These are phyloP conservation scores for Saccharum officinarum DNA, from an alignment of 176 grass and related monocot genomes.

Conservation along the genomic window DNA sequence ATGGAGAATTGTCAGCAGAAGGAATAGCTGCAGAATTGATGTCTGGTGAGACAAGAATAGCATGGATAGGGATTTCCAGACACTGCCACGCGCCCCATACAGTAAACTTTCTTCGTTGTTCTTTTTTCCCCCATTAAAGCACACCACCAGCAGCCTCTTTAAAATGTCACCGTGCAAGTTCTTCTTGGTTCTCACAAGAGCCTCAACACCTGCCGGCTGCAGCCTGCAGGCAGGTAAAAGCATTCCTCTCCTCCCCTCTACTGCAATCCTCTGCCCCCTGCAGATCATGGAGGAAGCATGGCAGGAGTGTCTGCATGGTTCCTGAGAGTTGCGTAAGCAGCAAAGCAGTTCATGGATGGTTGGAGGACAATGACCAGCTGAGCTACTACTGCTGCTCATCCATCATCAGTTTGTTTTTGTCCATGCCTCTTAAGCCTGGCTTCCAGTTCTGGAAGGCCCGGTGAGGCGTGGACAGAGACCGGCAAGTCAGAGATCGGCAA, in stretches of 20 bases:
- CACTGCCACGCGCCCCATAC: neutral
- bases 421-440: conserved; percentile 21
- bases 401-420: conserved; percentile 37
- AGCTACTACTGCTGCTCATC: conserved; percentile 13
- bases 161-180: conserved; percentile 34
- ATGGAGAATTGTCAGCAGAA: conserved; percentile 12
- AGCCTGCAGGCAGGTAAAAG: neutral
- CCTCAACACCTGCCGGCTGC: conserved; percentile 14
- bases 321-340: conserved; percentile 11
- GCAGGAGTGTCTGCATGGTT: conserved; percentile 41
- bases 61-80: neutral
- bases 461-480: conserved; percentile 34
- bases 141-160: conserved; percentile 6
- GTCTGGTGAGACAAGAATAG: conserved; percentile 18
- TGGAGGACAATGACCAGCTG: conserved; percentile 26
- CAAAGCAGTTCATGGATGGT: conserved; percentile 4
- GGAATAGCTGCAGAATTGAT: conserved; percentile 1
- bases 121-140: conserved; percentile 15
- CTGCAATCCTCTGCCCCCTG: neutral
- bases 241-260: neutral
- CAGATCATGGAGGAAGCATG: conserved; percentile 39
- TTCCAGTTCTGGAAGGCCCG: conserved; percentile 22
- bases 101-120: conserved; percentile 20
- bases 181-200: conserved; percentile 24
- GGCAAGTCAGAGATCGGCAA: conserved; percentile 47